These are phyloP conservation scores for Zygosaccharomyces sapae DNA, from an alignment of 1,139 yeast genomes.

Conservation along the genomic window DNA sequence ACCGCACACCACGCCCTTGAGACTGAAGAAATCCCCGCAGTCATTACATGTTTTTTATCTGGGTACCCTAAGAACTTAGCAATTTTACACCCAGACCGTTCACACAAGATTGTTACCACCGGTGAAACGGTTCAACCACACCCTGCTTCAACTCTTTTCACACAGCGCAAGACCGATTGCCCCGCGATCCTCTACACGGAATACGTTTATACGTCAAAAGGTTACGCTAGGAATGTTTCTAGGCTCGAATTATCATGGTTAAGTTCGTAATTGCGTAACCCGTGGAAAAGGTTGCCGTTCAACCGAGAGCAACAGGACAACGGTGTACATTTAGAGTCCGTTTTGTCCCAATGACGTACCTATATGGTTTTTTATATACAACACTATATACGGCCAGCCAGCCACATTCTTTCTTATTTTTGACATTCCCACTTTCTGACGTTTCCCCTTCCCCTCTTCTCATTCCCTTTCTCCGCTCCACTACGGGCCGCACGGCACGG, in stretches of 20 bases:
- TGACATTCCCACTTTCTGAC: not conserved
- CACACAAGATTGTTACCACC: conserved; percentile 76
- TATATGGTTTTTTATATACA: not conserved
- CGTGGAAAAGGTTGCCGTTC: not conserved
- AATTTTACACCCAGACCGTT: conserved; percentile 90
- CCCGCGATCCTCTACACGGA: conserved; percentile 94
- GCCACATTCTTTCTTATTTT: not conserved
- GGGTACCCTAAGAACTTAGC: conserved; percentile 89
- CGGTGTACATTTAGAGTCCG: not conserved
- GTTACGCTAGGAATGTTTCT: conserved; percentile 85
- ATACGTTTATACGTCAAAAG: conserved; percentile 86
- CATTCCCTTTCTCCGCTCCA: not conserved
- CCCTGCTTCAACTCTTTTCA: conserved; percentile 81
- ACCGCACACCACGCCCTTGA: conserved; percentile 31
- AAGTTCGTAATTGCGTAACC: conserved; percentile 49
- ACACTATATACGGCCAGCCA: not conserved
- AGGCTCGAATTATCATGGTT: conserved; percentile 84
- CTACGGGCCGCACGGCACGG: not conserved
- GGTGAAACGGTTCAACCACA: conserved; percentile 84
- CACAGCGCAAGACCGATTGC: conserved; percentile 52
- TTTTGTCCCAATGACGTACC: not conserved
- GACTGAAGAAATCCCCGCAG: conserved; percentile 47
- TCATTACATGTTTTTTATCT: conserved; percentile 71
- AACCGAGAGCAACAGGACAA: conserved; percentile 1
- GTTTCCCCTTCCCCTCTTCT: not conserved